A percentile compares a stretch with the other conserved stretches of the same genome.
phyloP scores from a whole-genome alignment of 2,329 filamentous ascomycete species.

The Calonectria multiphialidica region DNA sequence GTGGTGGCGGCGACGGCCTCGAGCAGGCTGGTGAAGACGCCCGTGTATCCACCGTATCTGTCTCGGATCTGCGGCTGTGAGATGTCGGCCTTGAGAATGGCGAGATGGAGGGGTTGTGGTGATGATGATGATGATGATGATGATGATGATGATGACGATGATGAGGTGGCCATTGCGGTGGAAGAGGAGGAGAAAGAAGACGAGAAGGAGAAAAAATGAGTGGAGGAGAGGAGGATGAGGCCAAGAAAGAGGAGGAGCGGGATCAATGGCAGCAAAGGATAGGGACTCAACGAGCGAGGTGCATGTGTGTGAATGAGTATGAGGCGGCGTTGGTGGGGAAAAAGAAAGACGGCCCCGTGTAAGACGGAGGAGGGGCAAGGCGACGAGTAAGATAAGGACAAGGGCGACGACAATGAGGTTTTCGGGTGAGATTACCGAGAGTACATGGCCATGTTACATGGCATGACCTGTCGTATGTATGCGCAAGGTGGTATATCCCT shows the following conservation, averaged over 20 bases:
- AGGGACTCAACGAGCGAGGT: too few species aligned
- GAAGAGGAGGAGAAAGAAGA: neutral
- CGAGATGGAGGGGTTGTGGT: constrained; percentile 74
- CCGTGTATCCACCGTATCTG: constrained; percentile 77
- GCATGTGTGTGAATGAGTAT: neutral
- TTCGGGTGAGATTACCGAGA: neutral
- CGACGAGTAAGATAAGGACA: constrained; percentile 6
- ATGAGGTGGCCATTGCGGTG: constrained; percentile 33
- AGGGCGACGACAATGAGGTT: neutral
- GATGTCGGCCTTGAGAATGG: constrained; percentile 86
- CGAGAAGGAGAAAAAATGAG: too few species aligned
- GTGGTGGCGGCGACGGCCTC: constrained; percentile 62
- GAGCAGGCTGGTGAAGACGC: constrained; percentile 75
- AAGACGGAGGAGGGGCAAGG: constrained; percentile 8
- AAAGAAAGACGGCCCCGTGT: neutral
- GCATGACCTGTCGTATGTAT: neutral
- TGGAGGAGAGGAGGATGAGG: too few species aligned
- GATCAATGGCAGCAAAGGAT: too few species aligned
- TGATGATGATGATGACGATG: too few species aligned
- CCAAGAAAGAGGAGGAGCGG: too few species aligned
- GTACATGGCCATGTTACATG: neutral
- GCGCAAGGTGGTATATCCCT: neutral
- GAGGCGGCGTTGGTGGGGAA: neutral
- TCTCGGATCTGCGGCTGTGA: constrained; percentile 70
- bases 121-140: too few species aligned